These are phyloP conservation scores for Pythium guiyangense DNA, from an alignment of 352 stramenopile species.

Conservation along the genomic window DNA sequence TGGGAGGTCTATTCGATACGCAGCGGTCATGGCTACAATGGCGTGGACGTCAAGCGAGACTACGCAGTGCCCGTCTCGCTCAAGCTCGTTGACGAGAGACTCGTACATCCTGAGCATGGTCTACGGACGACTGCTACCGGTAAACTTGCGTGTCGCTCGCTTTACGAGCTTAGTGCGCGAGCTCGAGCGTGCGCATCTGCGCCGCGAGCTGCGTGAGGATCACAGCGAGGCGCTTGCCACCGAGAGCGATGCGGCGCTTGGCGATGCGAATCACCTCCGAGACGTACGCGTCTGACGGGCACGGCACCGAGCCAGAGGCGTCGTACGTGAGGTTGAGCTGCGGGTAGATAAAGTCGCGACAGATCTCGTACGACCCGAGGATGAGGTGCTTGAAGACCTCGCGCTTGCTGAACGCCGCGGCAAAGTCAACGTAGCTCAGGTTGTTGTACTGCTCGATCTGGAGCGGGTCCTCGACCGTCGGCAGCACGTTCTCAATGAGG, in stretches of 20 bases:
- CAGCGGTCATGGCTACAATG: no score
- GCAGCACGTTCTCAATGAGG: conserved; percentile 28
- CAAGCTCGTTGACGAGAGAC: no score
- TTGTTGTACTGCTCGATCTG: conserved; percentile 34
- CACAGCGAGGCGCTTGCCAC: conserved; percentile 44
- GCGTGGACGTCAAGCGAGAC: no score
- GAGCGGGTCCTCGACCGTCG: conserved; percentile 25
- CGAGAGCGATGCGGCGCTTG: conserved; percentile 42
- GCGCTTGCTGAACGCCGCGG: background rate
- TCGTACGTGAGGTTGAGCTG: conserved; percentile 25
- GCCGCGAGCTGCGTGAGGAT: conserved; percentile 49
- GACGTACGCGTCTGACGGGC: conserved; percentile 27
- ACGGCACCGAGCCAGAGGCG: conserved; percentile 8
- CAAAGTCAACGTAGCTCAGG: conserved; percentile 13
- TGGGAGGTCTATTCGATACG: no score
- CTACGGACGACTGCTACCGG: no score
- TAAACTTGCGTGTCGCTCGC: no score
- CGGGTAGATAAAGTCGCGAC: background rate
- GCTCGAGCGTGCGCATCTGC: conserved; percentile 31
- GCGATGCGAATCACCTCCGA: conserved; percentile 22
- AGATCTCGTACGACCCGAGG: conserved; percentile 32
- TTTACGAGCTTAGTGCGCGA: conserved; percentile 11
- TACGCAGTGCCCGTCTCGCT: no score
- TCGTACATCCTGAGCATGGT: no score
- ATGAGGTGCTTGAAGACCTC: conserved; percentile 12